Evolutionary conservation across 73 alveolate species (phyloP).

Genomic region (Tetrahymena thermophila): DNA sequence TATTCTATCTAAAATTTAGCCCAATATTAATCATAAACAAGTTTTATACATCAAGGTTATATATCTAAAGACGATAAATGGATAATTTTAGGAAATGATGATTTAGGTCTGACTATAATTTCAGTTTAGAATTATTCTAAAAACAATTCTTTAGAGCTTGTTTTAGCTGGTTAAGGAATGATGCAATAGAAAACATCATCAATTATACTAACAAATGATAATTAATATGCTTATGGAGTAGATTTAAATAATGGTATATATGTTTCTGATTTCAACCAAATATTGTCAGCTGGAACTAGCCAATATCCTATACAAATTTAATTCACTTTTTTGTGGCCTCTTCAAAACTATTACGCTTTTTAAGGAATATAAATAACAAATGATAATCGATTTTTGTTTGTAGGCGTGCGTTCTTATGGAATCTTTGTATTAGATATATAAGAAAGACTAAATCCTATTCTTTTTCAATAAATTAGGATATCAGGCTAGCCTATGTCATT

Average conservation of each 20-base stretch:
- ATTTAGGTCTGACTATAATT: background rate
- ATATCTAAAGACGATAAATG: background rate
- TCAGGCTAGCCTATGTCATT: background rate
- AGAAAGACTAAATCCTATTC: background rate
- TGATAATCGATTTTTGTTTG: background rate
- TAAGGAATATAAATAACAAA: background rate
- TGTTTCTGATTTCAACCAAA: background rate
- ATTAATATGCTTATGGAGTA: background rate
- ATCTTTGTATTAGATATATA: background rate
- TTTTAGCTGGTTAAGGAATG: background rate
- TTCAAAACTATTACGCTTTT: background rate
- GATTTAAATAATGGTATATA: background rate
- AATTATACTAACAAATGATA: background rate
- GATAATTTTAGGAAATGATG: background rate
- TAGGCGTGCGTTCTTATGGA: background rate
- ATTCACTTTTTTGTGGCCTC: background rate
- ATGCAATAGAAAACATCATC: background rate
- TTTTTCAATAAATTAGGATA: background rate
- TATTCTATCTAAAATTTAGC: background rate
- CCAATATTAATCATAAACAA: background rate
- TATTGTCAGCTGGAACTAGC: background rate
- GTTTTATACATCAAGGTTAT: background rate
- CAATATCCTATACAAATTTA: background rate
- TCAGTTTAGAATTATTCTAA: background rate
- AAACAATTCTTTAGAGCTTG: background rate